A percentile compares a stretch with the other conserved stretches of the same genome.
phyloP scores from a whole-genome alignment of 257 asterid species.

The Capsicum baccatum region DNA sequence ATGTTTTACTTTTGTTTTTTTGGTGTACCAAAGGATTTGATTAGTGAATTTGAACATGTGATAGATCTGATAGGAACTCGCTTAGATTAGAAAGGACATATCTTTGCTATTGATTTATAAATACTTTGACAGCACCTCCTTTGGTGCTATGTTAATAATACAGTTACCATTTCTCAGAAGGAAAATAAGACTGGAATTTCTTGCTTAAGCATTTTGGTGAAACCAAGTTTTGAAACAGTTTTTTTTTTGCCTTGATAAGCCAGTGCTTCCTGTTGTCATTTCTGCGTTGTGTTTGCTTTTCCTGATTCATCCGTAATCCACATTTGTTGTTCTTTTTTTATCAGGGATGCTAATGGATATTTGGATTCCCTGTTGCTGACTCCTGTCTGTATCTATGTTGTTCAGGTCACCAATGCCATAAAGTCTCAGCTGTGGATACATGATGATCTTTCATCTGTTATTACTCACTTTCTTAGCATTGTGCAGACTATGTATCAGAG shows the following conservation, averaged over 20 bases:
- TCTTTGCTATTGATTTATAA: background rate
- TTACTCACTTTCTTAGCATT: constrained; percentile 69
- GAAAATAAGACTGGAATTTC: background rate
- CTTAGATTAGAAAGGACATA: background rate
- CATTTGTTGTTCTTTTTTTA: background rate
- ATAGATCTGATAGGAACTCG: background rate
- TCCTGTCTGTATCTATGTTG: constrained; percentile 29
- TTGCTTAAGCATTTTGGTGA: background rate
- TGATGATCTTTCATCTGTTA: constrained; percentile 59
- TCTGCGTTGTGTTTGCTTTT: constrained; percentile 31
- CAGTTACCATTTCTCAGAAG: background rate
- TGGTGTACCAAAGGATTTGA: background rate
- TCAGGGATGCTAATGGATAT: constrained; percentile 17
- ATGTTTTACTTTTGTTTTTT: background rate
- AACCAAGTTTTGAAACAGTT: background rate
- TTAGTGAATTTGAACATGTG: background rate
- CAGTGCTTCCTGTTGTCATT: constrained; percentile 32
- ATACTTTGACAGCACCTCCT: background rate
- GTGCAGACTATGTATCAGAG: constrained; percentile 78
- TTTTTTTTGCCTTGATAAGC: background rate
- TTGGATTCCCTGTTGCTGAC: constrained; percentile 10
- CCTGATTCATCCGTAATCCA: background rate
- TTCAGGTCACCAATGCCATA: constrained; percentile 77
- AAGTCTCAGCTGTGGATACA: constrained; percentile 76
- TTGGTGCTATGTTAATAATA: background rate